Percentiles rank a stretch among this genome's conserved stretches.
These are phyloP conservation scores for Peronospora destructor DNA, from an alignment of 352 stramenopile species.

Conservation along the genomic window DNA sequence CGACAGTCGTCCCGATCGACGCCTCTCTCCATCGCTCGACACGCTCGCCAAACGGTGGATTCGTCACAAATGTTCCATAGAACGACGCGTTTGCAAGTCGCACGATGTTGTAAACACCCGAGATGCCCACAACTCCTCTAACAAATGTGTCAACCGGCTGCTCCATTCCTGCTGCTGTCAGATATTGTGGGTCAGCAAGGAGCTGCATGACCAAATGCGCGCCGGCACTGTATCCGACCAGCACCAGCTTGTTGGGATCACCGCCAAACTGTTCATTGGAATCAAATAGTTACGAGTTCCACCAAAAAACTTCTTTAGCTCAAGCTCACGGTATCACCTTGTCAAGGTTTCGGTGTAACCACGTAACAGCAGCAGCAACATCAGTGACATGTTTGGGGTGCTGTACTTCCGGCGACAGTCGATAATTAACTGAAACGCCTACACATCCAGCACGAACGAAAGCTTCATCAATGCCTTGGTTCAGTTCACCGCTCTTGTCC, in stretches of 20 bases:
- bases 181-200: conserved; percentile 47
- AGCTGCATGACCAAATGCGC: conserved; percentile 73
- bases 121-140: conserved; percentile 61
- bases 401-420: conserved; percentile 64
- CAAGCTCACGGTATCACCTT: conserved; percentile 35
- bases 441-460: conserved; percentile 49
- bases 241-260: conserved; percentile 46
- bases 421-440: conserved; percentile 76
- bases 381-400: conserved; percentile 68
- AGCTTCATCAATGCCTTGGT: conserved; percentile 50
- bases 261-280: conserved; percentile 52
- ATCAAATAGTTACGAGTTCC: conserved; percentile 8
- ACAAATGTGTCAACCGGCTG: conserved; percentile 33
- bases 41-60: conserved; percentile 61
- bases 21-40: conserved; percentile 66
- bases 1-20: conserved; percentile 45
- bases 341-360: conserved; percentile 57
- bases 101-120: conserved; percentile 83
- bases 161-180: conserved; percentile 32
- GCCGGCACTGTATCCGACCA: conserved; percentile 73
- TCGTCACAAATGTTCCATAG: conserved; percentile 60
- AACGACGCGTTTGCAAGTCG: conserved; percentile 64
- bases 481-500: conserved; percentile 64
- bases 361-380: conserved; percentile 50
- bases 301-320: neutral